phyloP scores from a whole-genome alignment of 1,139 yeast species.

The Taphrina deformans region DNA sequence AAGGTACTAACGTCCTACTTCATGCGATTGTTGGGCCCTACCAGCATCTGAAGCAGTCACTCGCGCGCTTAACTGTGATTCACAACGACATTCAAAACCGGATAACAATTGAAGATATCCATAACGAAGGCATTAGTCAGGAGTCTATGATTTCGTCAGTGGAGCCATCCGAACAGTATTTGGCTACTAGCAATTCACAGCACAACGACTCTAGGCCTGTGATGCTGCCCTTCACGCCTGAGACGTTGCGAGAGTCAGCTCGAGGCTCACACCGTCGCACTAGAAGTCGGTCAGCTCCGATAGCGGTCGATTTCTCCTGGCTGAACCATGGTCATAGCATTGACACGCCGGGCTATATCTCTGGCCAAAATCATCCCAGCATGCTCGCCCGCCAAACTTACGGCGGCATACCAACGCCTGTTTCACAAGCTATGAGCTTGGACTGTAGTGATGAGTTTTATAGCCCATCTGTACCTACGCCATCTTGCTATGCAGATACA shows the following conservation, averaged over 20 bases:
- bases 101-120: slow-evolving; percentile 9
- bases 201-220: not conserved
- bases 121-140: not conserved
- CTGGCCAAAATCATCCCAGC: not conserved
- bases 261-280: slow-evolving; percentile 37
- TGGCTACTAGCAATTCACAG: no score
- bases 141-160: not conserved
- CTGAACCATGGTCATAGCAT: slow-evolving; percentile 14
- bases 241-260: not conserved
- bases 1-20: slow-evolving; percentile 41
- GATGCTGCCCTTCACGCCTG: not conserved
- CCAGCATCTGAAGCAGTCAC: not conserved
- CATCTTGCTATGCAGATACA: not conserved
- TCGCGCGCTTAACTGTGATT: not conserved
- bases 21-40: slow-evolving; percentile 43
- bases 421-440: not conserved
- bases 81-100: not conserved
- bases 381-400: not conserved
- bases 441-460: not conserved
- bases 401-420: not conserved
- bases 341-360: slow-evolving; percentile 11
- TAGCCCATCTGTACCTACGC: not conserved
- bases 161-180: no score
- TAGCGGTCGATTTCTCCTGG: slow-evolving; percentile 36
- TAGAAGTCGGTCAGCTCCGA: slow-evolving; percentile 40